Percentiles rank a stretch among this genome's conserved stretches.
These are phyloP conservation scores for Alternaria ethzedia DNA, from an alignment of 2,329 filamentous ascomycete genomes.

Conservation along the genomic window DNA sequence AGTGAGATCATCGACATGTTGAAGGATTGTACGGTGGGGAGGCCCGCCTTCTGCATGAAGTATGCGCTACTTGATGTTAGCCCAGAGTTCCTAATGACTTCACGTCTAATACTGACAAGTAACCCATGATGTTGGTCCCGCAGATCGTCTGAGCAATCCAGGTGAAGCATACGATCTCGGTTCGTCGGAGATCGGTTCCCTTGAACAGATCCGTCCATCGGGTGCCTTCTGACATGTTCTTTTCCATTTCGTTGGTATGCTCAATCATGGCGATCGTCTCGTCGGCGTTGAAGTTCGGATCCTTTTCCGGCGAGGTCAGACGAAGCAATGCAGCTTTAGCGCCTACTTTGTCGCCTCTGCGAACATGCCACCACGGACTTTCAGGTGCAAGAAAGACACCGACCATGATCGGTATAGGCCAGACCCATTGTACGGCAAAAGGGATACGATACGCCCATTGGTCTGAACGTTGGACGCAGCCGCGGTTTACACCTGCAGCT, in stretches of 20 bases:
- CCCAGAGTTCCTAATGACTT: neutral
- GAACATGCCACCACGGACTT: slow-evolving; percentile 75
- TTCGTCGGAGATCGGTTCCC: slow-evolving; percentile 76
- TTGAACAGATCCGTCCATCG: slow-evolving; percentile 82
- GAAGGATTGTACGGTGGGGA: slow-evolving; percentile 51
- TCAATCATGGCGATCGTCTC: slow-evolving; percentile 85
- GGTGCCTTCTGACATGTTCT: slow-evolving; percentile 68
- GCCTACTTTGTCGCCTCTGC: slow-evolving; percentile 65
- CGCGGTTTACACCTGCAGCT: slow-evolving; percentile 71
- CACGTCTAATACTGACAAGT: slow-evolving; percentile 35
- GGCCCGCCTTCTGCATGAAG: slow-evolving; percentile 55
- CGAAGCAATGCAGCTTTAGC: slow-evolving; percentile 70
- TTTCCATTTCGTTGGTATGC: slow-evolving; percentile 83
- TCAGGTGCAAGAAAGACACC: slow-evolving; percentile 72
- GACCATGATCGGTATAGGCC: slow-evolving; percentile 69
- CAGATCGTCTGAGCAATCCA: slow-evolving; percentile 55
- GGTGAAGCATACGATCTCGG: slow-evolving; percentile 67
- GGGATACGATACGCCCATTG: slow-evolving; percentile 70
- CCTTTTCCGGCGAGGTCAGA: slow-evolving; percentile 65
- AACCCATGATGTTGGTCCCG: slow-evolving; percentile 54
- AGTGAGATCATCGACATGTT: slow-evolving; percentile 61
- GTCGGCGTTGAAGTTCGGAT: slow-evolving; percentile 58
- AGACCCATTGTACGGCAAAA: slow-evolving; percentile 77
- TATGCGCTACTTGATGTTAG: slow-evolving; percentile 45
- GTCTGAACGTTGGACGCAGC: slow-evolving; percentile 67